Conservation (phyloP, 2,329 filamentous ascomycete genomes). For the Epichloe sibirici region DNA sequence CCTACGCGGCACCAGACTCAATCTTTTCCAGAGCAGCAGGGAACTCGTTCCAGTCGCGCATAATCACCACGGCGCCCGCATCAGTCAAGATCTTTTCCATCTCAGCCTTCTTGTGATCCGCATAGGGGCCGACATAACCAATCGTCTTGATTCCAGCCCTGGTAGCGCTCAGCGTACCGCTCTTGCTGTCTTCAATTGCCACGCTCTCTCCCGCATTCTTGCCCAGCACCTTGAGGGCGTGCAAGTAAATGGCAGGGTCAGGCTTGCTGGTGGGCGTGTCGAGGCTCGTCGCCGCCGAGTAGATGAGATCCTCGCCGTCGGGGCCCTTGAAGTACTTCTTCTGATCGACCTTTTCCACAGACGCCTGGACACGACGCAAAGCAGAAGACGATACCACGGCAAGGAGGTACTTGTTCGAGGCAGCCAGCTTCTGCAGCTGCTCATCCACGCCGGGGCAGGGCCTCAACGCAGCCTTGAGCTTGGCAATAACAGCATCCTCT, state of each 20-base stretch:
- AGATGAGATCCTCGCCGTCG: conserved; percentile 51
- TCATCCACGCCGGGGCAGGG: conserved; percentile 58
- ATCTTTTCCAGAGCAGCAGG: conserved; percentile 33
- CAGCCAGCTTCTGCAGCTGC: conserved; percentile 51
- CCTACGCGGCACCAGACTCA: conserved; percentile 20
- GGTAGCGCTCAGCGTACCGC: conserved; percentile 61
- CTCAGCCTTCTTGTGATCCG: conserved; percentile 45
- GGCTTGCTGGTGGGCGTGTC: conserved; percentile 77
- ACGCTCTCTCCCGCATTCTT: conserved; percentile 61
- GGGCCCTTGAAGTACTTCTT: conserved; percentile 56
- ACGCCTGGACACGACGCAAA: conserved; percentile 63
- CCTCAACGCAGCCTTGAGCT: conserved; percentile 54
- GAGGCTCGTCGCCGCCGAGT: conserved; percentile 70
- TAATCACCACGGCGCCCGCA: conserved; percentile 51
- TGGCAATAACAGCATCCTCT: conserved; percentile 73
- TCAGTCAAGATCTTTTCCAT: conserved; percentile 51
- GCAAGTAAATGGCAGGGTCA: conserved; percentile 77
- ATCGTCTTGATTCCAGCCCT: conserved; percentile 70
- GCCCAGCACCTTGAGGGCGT: conserved; percentile 61
- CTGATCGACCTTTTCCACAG: conserved; percentile 66
- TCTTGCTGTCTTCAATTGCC: conserved; percentile 82
- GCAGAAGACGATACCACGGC: conserved; percentile 75
- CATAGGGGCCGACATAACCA: conserved; percentile 75
- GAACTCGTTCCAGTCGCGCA: conserved; percentile 47
- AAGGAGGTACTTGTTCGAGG: conserved; percentile 54